These are phyloP conservation scores for Pterocarpus santalinus DNA, from an alignment of 306 rosid species.

Conservation along the genomic window DNA sequence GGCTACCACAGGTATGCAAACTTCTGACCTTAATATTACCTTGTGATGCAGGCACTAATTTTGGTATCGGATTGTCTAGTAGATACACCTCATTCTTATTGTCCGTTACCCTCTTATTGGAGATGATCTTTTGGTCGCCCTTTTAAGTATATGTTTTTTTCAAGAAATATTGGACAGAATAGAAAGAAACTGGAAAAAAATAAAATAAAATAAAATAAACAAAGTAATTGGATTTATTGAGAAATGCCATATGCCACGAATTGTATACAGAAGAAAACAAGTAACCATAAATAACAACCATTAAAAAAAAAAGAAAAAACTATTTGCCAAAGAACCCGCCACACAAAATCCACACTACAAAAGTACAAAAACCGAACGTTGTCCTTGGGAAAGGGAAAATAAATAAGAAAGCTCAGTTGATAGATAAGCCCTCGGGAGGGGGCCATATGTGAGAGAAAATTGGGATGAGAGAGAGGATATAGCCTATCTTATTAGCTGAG, in stretches of 20 bases:
- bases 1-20: too few species aligned
- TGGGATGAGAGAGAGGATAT: neutral
- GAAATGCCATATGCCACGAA: conserved; percentile 14
- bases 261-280: neutral
- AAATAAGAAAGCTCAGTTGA: conserved; percentile 9
- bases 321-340: conserved; percentile 13
- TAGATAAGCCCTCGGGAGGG: neutral
- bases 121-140: too few species aligned
- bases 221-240: neutral
- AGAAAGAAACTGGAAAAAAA: too few species aligned
- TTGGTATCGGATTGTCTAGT: too few species aligned
- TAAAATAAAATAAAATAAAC: neutral
- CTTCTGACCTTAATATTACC: too few species aligned
- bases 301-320: neutral
- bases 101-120: too few species aligned
- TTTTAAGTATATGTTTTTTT: too few species aligned
- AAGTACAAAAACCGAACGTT: conserved; percentile 16
- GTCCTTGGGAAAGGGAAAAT: neutral
- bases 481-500: neutral
- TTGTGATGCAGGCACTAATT: too few species aligned
- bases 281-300: conserved; percentile 16
- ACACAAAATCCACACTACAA: conserved; percentile 33
- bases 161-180: neutral
- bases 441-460: neutral
- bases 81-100: too few species aligned